Evolutionary conservation across 495 filamentous ascomycete species (phyloP).

Genomic region (Poronia punctata): DNA sequence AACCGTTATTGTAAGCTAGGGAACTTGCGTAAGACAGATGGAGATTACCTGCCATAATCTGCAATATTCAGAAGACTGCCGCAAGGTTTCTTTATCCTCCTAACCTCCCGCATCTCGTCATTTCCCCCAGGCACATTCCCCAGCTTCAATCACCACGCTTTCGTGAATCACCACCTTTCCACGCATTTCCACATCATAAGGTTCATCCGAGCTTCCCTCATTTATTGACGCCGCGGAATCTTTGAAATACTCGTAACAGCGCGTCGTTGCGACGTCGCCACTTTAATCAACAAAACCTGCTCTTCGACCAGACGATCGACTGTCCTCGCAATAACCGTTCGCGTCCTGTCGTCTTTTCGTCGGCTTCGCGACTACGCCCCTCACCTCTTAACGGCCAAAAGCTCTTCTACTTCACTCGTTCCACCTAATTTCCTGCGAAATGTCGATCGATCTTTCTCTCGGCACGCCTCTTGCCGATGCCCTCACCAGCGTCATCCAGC

Average conservation of each 20-base stretch:
- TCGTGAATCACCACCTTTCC: too few relatives aligned
- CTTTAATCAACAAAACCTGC: not conserved
- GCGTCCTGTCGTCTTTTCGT: not conserved
- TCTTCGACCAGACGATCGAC: slow-evolving; percentile 2
- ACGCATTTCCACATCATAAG: too few relatives aligned
- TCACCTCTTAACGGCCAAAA: not conserved
- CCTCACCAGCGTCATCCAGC: slow-evolving; percentile 70
- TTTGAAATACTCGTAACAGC: slow-evolving; percentile 1
- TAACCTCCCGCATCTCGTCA: slow-evolving; percentile 5
- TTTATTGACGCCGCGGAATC: not conserved
- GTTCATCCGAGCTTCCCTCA: too few relatives aligned
- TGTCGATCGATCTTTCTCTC: slow-evolving; percentile 66
- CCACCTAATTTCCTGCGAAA: slow-evolving; percentile 26
- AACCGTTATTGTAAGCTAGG: not conserved
- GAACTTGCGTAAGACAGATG: slow-evolving; percentile 1
- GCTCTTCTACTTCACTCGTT: not conserved
- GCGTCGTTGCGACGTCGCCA: slow-evolving; percentile 12
- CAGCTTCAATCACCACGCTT: not conserved
- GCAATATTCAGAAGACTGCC: slow-evolving; percentile 6
- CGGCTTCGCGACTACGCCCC: not conserved
- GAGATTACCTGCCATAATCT: slow-evolving; percentile 1
- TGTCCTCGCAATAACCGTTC: not conserved
- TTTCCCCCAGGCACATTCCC: not conserved
- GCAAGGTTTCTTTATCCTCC: slow-evolving; percentile 9
- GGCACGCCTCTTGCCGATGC: slow-evolving; percentile 76